Base-by-base conservation (phyloP, 192 early-diverging fungal genomes). In the Podila verticillata region DNA sequence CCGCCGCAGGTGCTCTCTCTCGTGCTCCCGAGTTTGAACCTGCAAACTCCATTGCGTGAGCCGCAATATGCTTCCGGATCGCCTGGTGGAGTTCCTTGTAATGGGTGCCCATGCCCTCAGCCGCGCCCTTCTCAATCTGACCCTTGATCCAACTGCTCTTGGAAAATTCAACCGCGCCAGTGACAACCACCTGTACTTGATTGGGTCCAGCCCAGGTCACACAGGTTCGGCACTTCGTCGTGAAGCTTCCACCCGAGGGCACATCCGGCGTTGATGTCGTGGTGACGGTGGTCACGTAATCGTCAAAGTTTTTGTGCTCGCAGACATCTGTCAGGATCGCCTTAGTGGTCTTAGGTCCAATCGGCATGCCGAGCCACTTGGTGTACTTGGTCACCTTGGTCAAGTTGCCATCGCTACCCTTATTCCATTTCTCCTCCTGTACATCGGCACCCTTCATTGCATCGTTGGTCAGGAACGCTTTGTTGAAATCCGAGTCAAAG, bases 181-280 rank as follows among this genome's bases (percentile, higher is more conserved):
- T 87, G 5, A 87, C 88, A 4, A 82, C 69, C 7, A 89, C 58
- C 7, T 73, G 75, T 1, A 83, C 68, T 47, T 81, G 68, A 48
- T 70, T 67, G 30, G 74, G 63, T 17, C 84, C 85, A 48, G 84
- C 80, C 84, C 79, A 85, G 31, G 84, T 88, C 7, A 89, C 79
- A 72, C 89, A 90, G 0, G 84, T 87, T 22, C 84, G 47, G 51
- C 84, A 84, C 67, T 87, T 90, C 19, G 87, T 82, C 26, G 60
- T 67, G 58, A 90, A 90, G 17, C 75, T 72, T 28, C 74, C 68
- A 60, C 89, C 89, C 12, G 84, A 82, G 47, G 89, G 89, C 17
- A 90, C 85, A 74, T 90, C 84, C 5, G 89, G 89, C 19, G 89
- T 88, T 35, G 74, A 82, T 5, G 89, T 90, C 4, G 83, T 81